Conservation (phyloP, 1,139 yeast genomes). For the Taphrina pruni region DNA sequence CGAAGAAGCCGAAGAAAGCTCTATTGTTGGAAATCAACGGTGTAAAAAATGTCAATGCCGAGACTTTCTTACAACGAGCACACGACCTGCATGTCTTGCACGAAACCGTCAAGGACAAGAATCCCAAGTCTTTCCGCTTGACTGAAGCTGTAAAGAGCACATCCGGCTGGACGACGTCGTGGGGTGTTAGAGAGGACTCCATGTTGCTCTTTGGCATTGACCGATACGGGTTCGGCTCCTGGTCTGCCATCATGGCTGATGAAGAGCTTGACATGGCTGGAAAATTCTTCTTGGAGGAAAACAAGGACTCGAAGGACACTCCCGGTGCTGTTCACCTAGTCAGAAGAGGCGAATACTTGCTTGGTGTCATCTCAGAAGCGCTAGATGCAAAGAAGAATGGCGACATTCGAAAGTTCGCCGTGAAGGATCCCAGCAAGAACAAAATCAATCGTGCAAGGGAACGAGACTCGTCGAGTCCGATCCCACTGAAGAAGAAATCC, state of each 20-base stretch:
- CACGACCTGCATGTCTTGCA: constrained; percentile 74
- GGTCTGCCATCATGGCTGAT: constrained; percentile 94
- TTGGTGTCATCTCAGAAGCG: constrained; percentile 67
- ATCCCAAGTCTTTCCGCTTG: constrained; percentile 65
- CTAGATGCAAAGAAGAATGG: constrained; percentile 17
- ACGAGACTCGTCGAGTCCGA: constrained; percentile 37
- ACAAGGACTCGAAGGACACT: constrained; percentile 59
- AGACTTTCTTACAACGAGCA: constrained; percentile 79
- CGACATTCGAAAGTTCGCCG: constrained; percentile 33
- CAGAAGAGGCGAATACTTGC: constrained; percentile 88
- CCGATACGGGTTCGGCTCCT: constrained; percentile 94
- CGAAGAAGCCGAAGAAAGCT: constrained; percentile 84
- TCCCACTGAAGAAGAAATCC: constrained; percentile 17
- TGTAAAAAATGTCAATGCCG: constrained; percentile 90
- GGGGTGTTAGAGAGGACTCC: constrained; percentile 84
- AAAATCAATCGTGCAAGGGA: constrained; percentile 18
- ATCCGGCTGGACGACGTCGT: constrained; percentile 86
- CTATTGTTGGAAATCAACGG: constrained; percentile 87
- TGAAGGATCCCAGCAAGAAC: constrained; percentile 22
- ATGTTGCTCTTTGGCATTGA: constrained; percentile 84
- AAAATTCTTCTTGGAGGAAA: constrained; percentile 68
- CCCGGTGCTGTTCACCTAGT: constrained; percentile 95
- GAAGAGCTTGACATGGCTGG: constrained; percentile 87
- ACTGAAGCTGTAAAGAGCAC: constrained; percentile 75
- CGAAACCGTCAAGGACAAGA: constrained; percentile 61